Evolutionary conservation across 345 rosid genomes (phyloP).

Genomic region (Camelina sativa): DNA sequence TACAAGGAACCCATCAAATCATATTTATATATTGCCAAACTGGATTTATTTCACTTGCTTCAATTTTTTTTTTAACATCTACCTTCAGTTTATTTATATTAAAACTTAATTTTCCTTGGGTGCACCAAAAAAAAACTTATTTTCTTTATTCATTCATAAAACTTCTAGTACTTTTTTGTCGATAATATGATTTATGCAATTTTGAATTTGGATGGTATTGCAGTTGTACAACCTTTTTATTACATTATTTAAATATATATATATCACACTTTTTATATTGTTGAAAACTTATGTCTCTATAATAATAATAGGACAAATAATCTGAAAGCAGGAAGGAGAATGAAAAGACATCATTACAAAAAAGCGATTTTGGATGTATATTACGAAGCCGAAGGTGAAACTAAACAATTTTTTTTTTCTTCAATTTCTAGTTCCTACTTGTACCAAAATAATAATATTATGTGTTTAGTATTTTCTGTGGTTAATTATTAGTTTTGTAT

Average conservation of each 20-base stretch:
- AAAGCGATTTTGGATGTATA: conserved; percentile 37
- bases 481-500: no score
- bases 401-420: neutral
- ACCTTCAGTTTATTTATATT: neutral
- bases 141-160: neutral
- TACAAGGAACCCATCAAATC: conserved; percentile 64
- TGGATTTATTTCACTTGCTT: neutral
- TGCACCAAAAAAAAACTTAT: neutral
- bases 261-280: neutral
- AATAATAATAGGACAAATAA: conserved; percentile 45
- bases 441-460: neutral
- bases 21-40: conserved; percentile 41
- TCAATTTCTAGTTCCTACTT: neutral
- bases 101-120: neutral
- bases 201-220: neutral
- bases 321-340: conserved; percentile 23
- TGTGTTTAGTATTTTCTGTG: neutral
- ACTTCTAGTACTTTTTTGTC: neutral
- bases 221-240: neutral
- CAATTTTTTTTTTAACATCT: no score
- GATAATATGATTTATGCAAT: neutral
- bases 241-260: neutral
- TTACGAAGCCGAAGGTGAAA: no score
- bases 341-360: conserved; percentile 42
- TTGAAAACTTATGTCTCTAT: neutral